A percentile compares a stretch with the other conserved stretches of the same genome.
Evolutionary conservation across 805 yeast species (phyloP).

Genomic region (Blastobotrys americana): DNA sequence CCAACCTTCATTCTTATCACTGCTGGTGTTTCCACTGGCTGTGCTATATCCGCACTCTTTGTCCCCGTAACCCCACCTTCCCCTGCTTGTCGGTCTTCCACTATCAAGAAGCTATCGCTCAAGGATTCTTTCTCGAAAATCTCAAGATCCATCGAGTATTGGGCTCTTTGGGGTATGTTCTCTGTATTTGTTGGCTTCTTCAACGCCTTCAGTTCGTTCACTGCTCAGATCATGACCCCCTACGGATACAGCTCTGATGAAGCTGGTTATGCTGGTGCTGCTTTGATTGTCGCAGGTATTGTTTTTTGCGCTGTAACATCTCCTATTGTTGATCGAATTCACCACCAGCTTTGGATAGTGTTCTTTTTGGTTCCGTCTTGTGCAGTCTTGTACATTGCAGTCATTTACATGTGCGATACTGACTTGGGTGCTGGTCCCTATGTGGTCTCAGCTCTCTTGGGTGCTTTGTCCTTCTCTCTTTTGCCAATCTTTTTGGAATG

Average conservation of each 20-base stretch:
- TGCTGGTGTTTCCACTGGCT: constrained; percentile 20
- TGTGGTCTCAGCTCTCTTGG: constrained; percentile 26
- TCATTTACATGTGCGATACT: constrained; percentile 26
- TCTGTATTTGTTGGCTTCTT: constrained; percentile 30
- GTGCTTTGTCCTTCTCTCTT: constrained; percentile 28
- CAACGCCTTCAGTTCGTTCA: constrained; percentile 28
- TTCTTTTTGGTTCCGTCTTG: constrained; percentile 24
- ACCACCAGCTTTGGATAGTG: constrained; percentile 20
- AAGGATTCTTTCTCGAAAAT: constrained; percentile 19
- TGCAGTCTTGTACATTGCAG: constrained; percentile 26
- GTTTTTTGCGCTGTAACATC: constrained; percentile 26
- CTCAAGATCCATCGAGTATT: constrained; percentile 14
- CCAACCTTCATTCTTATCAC: constrained; percentile 23
- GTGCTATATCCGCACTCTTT: constrained; percentile 18
- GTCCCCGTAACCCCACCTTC: constrained; percentile 22
- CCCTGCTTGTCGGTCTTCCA: constrained; percentile 30
- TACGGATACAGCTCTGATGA: constrained; percentile 30
- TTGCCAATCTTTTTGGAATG: constrained; percentile 29
- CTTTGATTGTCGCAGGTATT: constrained; percentile 27
- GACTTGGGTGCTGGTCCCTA: constrained; percentile 28
- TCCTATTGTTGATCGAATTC: constrained; percentile 27
- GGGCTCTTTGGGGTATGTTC: constrained; percentile 20
- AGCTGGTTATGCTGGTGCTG: constrained; percentile 31
- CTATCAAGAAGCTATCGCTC: constrained; percentile 22
- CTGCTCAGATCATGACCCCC: constrained; percentile 29